Base-by-base conservation (phyloP, 331 rosid genomes). In the Dryas integrifolia region DNA sequence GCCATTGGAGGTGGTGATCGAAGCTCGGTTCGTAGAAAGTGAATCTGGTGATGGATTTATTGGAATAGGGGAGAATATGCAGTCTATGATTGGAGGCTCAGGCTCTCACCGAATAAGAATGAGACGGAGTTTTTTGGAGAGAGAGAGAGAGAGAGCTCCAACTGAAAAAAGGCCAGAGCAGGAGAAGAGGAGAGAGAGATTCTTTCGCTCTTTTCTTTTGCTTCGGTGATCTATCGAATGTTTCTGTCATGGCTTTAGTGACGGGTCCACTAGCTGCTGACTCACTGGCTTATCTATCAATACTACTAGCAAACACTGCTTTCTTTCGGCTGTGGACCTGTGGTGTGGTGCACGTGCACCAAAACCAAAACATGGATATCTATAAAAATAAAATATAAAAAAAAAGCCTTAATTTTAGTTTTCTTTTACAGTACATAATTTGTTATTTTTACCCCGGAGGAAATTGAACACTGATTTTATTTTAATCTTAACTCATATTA, bases 1-100 rank as follows among this genome's bases (percentile, higher is more conserved):
- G 86, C 96, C 99, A 94, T 94, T 56, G 74, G 26, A n/a, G 73
- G 50, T 39, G 47, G 75, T 30, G 35, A 74, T 9, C 49, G 40
- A 8, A 39, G 10, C 15, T 69, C 7, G 72, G 26, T 30, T 30
- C 35, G 35, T 18, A 45, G 9, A 61, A 6, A 3, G 2, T 5
- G 43, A 72, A 10, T 67, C 72, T 67, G 58, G 7, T 4, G 14
- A 4, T 58, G 47, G 67, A 58, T 15, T 72, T 58, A 51, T 39
- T 39, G 43, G 46, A 60, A 13, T 60, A 60, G 12, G 11, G 39
- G 46, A 15, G 69, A 71, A 72, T 47, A 45, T 35, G 58, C 67
- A 6, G 50, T 3, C 16, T 14, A 4, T 30, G 35, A 30, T 2
- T 14, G 16, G 18, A 51, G 56, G 21, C 21, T 51, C 7, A 5